A percentile compares a stretch with the other conserved stretches of the same genome.
phyloP scores from a whole-genome alignment of 2,329 filamentous ascomycete genomes.

The Ophiostoma angusticollis region DNA sequence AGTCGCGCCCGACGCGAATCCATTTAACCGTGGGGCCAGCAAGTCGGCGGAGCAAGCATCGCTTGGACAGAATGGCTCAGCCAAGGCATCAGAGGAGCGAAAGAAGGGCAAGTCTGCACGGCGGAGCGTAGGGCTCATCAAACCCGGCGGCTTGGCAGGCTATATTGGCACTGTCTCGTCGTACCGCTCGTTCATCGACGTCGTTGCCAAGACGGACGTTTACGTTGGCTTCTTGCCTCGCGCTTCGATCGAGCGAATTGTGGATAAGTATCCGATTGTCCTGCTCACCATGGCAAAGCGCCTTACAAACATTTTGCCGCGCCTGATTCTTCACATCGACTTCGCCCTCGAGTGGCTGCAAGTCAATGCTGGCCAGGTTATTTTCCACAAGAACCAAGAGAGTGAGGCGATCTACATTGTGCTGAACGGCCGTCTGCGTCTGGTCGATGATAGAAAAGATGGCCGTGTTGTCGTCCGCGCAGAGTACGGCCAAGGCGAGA shows the following conservation, averaged over 20 bases:
- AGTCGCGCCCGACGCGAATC: slow-evolving; percentile 6
- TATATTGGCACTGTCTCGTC: slow-evolving; percentile 92
- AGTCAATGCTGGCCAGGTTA: slow-evolving; percentile 85
- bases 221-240: slow-evolving; percentile 92
- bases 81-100: slow-evolving; percentile 22
- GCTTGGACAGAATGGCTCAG: background rate
- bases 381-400: slow-evolving; percentile 87
- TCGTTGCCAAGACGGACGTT: slow-evolving; percentile 94
- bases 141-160: slow-evolving; percentile 84
- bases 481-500: slow-evolving; percentile 94
- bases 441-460: slow-evolving; percentile 69
- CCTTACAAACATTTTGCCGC: slow-evolving; percentile 75
- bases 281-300: slow-evolving; percentile 93
- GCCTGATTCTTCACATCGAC: slow-evolving; percentile 88
- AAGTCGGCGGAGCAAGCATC: background rate
- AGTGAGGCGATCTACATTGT: slow-evolving; percentile 98
- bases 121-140: slow-evolving; percentile 77
- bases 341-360: slow-evolving; percentile 98
- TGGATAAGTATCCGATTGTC: slow-evolving; percentile 84
- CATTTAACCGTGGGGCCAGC: background rate
- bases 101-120: slow-evolving; percentile 35
- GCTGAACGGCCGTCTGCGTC: slow-evolving; percentile 77
- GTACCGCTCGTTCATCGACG: slow-evolving; percentile 90
- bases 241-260: slow-evolving; percentile 74
- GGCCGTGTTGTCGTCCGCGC: slow-evolving; percentile 76